Evolutionary conservation across 1,284 basidiomycete species (phyloP).

Genomic region (Fomitopsis betulina): DNA sequence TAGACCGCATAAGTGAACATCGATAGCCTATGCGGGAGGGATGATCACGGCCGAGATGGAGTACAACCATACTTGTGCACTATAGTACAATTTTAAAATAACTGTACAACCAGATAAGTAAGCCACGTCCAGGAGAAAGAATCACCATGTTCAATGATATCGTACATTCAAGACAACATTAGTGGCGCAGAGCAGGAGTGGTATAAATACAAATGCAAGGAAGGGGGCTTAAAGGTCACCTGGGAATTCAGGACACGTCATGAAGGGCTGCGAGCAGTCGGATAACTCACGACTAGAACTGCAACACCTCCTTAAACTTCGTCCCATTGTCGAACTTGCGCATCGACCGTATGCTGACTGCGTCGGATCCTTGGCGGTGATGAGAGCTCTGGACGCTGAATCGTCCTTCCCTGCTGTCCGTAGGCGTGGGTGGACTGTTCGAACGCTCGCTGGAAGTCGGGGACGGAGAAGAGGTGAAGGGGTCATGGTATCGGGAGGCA

Average conservation of each 20-base stretch:
- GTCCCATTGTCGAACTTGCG: slow-evolving; percentile 28
- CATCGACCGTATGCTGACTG: slow-evolving; percentile 19
- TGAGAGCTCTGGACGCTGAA: slow-evolving; percentile 18
- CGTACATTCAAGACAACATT: not conserved
- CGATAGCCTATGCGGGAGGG: not conserved
- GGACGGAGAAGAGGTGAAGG: slow-evolving; percentile 14
- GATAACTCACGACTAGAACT: not conserved
- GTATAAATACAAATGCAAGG: not conserved
- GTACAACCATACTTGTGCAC: not conserved
- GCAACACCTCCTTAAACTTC: slow-evolving; percentile 25
- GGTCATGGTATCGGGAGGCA: slow-evolving; percentile 8
- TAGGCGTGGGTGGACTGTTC: slow-evolving; percentile 1
- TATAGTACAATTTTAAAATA: not conserved
- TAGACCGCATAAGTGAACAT: not conserved
- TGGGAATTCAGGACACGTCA: not conserved
- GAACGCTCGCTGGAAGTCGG: slow-evolving; percentile 11
- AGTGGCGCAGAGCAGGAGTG: not conserved
- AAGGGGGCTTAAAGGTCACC: not conserved
- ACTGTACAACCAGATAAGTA: not conserved
- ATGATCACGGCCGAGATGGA: not conserved
- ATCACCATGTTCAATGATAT: not conserved
- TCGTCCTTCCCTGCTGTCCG: slow-evolving; percentile 6
- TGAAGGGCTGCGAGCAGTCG: not conserved
- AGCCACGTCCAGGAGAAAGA: not conserved
- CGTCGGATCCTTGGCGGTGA: slow-evolving; percentile 1